phyloP scores from a whole-genome alignment of 139 green algal species.

The Coelastrella sp. region DNA sequence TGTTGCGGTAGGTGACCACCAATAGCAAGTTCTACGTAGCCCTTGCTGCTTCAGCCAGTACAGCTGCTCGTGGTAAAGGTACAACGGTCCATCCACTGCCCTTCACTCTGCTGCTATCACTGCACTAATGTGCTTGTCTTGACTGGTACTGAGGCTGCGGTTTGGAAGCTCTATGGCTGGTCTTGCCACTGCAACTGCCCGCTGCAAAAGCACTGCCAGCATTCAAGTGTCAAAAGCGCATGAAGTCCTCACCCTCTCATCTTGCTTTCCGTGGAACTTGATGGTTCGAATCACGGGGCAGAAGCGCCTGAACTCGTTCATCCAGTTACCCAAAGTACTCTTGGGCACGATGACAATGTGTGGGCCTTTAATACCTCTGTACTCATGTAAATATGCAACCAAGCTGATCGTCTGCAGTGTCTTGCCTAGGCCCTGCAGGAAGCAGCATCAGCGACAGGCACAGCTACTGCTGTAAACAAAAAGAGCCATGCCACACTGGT shows the following conservation, averaged over 20 bases:
- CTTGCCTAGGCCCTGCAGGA: constrained; percentile 93
- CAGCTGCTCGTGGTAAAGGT: too few species aligned
- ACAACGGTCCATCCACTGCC: too few species aligned
- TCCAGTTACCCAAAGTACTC: constrained; percentile 99
- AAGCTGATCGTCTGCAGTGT: constrained; percentile 99
- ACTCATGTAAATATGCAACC: constrained; percentile 97
- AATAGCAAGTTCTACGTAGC: too few species aligned
- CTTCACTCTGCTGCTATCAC: too few species aligned
- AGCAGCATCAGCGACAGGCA: background rate
- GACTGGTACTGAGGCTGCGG: background rate
- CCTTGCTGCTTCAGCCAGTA: too few species aligned
- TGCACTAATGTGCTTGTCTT: too few species aligned
- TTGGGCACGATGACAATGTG: constrained; percentile 99
- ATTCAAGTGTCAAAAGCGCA: too few species aligned
- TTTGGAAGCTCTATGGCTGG: background rate
- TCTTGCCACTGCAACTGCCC: background rate
- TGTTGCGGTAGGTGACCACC: too few species aligned
- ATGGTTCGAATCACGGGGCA: constrained; percentile 90
- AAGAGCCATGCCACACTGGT: background rate
- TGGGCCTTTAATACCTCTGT: constrained; percentile 94
- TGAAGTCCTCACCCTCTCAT: constrained; percentile 78
- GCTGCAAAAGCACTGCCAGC: background rate
- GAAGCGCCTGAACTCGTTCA: constrained; percentile 98
- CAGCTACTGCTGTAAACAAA: background rate
- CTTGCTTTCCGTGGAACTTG: constrained; percentile 97